Percentiles rank a stretch among this genome's conserved stretches.
phyloP scores from a whole-genome alignment of 768 basidiomycete species.

The Suillus subluteus region DNA sequence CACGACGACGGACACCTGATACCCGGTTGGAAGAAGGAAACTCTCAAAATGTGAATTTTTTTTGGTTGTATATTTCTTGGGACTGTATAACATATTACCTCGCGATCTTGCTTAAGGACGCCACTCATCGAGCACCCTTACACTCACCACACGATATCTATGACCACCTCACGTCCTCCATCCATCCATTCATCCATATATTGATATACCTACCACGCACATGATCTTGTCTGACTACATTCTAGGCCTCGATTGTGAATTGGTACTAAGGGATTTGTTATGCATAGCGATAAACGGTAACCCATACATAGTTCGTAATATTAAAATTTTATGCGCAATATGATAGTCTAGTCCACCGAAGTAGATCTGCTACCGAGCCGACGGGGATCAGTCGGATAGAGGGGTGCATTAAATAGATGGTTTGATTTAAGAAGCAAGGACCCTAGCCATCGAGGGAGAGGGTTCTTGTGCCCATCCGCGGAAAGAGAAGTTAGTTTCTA shows the following conservation, averaged over 20 bases:
- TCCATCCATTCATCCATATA: neutral
- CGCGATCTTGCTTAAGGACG: constrained; percentile 33
- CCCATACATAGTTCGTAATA: constrained; percentile 21
- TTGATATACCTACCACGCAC: constrained; percentile 28
- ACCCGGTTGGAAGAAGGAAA: neutral
- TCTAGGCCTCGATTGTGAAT: constrained; percentile 16
- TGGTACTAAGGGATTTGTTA: constrained; percentile 21
- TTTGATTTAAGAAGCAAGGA: constrained; percentile 3
- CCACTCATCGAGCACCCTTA: constrained; percentile 8
- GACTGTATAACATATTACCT: constrained; percentile 41
- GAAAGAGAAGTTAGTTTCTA: neutral
- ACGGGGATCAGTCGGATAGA: neutral
- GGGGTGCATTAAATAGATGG: neutral
- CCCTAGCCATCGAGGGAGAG: neutral
- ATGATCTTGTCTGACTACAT: constrained; percentile 11
- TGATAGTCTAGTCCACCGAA: constrained; percentile 10
- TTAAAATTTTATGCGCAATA: constrained; percentile 19
- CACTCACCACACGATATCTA: constrained; percentile 14
- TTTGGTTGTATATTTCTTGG: constrained; percentile 37
- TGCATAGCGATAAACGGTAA: constrained; percentile 22
- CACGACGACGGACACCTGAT: constrained; percentile 1
- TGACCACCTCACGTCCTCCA: constrained; percentile 20
- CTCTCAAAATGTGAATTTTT: constrained; percentile 13
- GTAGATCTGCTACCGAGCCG: neutral
- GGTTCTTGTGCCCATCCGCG: constrained; percentile 4